These are phyloP conservation scores for Ustilago bromivora DNA, from an alignment of 1,284 basidiomycete genomes.

Conservation along the genomic window DNA sequence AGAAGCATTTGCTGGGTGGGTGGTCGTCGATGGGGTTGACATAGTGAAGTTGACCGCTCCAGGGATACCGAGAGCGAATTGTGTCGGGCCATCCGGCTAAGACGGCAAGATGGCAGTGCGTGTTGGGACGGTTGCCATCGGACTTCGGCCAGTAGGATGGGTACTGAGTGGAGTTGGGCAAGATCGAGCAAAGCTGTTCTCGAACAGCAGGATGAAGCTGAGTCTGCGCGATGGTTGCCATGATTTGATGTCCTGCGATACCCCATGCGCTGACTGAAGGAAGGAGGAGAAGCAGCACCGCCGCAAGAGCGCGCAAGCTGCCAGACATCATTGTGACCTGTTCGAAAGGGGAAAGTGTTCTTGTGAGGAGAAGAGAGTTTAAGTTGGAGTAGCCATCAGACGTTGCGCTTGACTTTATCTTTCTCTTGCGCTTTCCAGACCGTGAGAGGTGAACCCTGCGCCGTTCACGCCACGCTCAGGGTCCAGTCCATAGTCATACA, in stretches of 20 bases:
- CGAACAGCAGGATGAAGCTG: slow-evolving; percentile 82
- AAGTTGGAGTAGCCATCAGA: too few relatives aligned
- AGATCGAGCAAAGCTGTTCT: slow-evolving; percentile 77
- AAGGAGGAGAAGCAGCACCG: slow-evolving; percentile 14
- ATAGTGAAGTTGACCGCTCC: slow-evolving; percentile 78
- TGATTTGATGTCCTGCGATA: slow-evolving; percentile 82
- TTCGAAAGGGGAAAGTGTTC: not conserved
- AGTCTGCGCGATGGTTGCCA: slow-evolving; percentile 92
- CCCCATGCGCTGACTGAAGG: slow-evolving; percentile 62
- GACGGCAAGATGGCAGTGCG: slow-evolving; percentile 71
- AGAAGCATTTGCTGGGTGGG: slow-evolving; percentile 80
- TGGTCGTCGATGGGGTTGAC: slow-evolving; percentile 80
- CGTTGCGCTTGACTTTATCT: too few relatives aligned
- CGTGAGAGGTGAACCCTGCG: not conserved
- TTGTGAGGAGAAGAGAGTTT: too few relatives aligned
- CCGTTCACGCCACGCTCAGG: slow-evolving; percentile 11
- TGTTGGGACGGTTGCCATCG: slow-evolving; percentile 14
- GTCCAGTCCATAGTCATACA: slow-evolving; percentile 7
- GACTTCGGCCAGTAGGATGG: slow-evolving; percentile 36
- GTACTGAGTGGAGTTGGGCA: slow-evolving; percentile 72
- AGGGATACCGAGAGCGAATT: slow-evolving; percentile 64
- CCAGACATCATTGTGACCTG: slow-evolving; percentile 10
- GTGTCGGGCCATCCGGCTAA: slow-evolving; percentile 83
- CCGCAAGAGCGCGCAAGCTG: not conserved
- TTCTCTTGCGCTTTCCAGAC: too few relatives aligned